These are phyloP conservation scores for Thermomucor indicae-seudaticae DNA, from an alignment of 371 early-diverging fungal genomes.

Conservation along the genomic window DNA sequence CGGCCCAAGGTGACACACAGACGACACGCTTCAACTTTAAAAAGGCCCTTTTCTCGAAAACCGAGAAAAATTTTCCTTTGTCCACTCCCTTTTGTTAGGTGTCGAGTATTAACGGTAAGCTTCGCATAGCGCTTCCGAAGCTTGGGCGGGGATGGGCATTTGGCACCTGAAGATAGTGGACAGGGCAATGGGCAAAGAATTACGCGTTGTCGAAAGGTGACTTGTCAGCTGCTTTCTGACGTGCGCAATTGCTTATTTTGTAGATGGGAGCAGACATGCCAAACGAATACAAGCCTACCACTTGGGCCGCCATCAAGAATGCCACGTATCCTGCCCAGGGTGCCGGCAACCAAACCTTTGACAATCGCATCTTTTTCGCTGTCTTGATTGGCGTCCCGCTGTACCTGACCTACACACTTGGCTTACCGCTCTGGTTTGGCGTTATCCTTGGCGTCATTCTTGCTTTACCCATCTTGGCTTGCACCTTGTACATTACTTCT, in stretches of 20 bases:
- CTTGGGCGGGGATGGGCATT: no score
- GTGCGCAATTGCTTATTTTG: constrained; percentile 56
- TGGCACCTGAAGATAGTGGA: no score
- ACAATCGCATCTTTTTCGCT: constrained; percentile 54
- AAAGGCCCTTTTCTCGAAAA: no score
- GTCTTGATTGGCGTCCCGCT: constrained; percentile 59
- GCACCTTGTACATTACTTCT: constrained; percentile 58
- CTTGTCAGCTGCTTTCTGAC: no score
- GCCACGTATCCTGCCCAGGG: constrained; percentile 70
- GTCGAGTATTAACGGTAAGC: no score
- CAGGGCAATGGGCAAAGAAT: no score
- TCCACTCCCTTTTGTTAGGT: no score
- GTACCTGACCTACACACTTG: constrained; percentile 52
- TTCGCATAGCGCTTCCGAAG: no score
- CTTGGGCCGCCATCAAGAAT: constrained; percentile 56
- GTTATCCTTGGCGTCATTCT: constrained; percentile 55
- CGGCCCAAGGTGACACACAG: no score
- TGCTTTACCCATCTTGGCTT: constrained; percentile 69
- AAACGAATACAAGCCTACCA: constrained; percentile 45
- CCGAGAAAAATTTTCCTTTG: no score
- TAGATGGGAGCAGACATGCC: constrained; percentile 13
- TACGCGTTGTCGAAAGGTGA: no score
- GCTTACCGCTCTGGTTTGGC: constrained; percentile 56
- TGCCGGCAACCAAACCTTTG: constrained; percentile 74
- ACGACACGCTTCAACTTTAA: no score